Percentiles rank a stretch among this genome's conserved stretches.
Evolutionary conservation across 2,329 filamentous ascomycete species (phyloP).

Genomic region (Curvularia lunata): DNA sequence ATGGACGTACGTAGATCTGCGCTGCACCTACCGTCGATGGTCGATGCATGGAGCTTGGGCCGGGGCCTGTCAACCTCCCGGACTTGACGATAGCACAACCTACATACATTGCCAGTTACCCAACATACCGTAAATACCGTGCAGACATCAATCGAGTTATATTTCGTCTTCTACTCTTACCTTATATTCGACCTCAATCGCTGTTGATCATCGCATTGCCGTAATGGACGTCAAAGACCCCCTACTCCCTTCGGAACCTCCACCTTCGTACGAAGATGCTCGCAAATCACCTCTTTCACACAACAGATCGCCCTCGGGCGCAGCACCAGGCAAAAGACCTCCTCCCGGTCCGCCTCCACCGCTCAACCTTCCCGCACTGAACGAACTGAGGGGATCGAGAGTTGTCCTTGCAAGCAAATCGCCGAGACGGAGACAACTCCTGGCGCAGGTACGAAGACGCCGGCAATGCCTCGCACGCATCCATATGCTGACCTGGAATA

Average conservation of each 20-base stretch:
- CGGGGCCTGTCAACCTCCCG: conserved; percentile 5
- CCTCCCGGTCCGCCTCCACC: conserved; percentile 61
- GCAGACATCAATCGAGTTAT: not conserved
- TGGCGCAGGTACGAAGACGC: conserved; percentile 66
- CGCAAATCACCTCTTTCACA: conserved; percentile 30
- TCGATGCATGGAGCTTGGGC: conserved; percentile 14
- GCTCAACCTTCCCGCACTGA: conserved; percentile 80
- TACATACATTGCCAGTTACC: conserved; percentile 3
- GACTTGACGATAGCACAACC: not conserved
- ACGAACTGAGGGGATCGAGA: conserved; percentile 75
- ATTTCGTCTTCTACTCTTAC: not conserved
- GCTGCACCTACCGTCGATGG: conserved; percentile 3
- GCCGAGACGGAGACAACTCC: conserved; percentile 80
- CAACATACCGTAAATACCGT: not conserved
- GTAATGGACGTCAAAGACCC: conserved; percentile 20
- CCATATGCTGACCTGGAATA: conserved; percentile 44
- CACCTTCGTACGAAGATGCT: conserved; percentile 53
- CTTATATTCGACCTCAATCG: not conserved
- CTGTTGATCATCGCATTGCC: not conserved
- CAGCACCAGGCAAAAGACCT: conserved; percentile 22
- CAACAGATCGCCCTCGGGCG: conserved; percentile 25
- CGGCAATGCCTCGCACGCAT: not conserved
- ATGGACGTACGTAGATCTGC: not conserved
- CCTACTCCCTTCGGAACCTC: conserved; percentile 48
- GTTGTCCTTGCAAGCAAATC: conserved; percentile 91